These are phyloP conservation scores for Exsudoporus floridanus DNA, from an alignment of 1,284 basidiomycete genomes.

Conservation along the genomic window DNA sequence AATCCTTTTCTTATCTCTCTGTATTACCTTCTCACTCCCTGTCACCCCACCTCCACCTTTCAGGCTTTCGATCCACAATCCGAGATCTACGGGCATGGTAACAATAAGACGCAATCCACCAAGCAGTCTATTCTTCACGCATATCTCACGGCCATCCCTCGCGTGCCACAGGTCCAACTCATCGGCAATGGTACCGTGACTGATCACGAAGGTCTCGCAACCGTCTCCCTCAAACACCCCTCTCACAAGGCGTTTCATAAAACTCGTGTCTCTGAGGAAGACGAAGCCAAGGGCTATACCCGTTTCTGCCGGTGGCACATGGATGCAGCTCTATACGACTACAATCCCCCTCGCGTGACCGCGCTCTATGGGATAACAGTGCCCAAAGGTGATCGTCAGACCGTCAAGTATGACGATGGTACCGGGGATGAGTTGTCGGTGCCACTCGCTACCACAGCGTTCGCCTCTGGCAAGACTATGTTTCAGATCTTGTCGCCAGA, in stretches of 20 bases:
- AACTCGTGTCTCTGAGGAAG: constrained; percentile 71
- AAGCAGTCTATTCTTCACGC: constrained; percentile 76
- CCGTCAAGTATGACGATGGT: constrained; percentile 84
- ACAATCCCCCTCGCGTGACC: constrained; percentile 83
- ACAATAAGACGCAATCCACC: constrained; percentile 73
- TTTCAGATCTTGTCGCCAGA: constrained; percentile 77
- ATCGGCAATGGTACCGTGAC: constrained; percentile 77
- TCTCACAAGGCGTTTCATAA: constrained; percentile 90
- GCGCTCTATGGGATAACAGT: constrained; percentile 82
- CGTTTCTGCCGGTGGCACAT: constrained; percentile 94
- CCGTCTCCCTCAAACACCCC: constrained; percentile 75
- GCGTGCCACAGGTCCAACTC: constrained; percentile 81
- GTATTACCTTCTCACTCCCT: not conserved
- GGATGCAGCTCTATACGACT: constrained; percentile 87
- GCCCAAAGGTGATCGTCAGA: constrained; percentile 70
- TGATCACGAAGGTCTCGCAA: constrained; percentile 73
- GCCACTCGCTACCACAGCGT: constrained; percentile 85
- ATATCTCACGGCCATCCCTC: constrained; percentile 83
- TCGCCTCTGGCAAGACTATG: constrained; percentile 79
- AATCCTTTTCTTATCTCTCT: not conserved
- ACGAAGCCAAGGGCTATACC: constrained; percentile 73
- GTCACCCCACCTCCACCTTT: constrained; percentile 2
- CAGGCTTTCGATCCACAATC: constrained; percentile 73
- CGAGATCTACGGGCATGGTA: constrained; percentile 79
- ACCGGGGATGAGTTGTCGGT: constrained; percentile 81